Percentiles rank a stretch among this genome's conserved stretches.
phyloP scores from a whole-genome alignment of 495 filamentous ascomycete species.

The Viridothelium virens region DNA sequence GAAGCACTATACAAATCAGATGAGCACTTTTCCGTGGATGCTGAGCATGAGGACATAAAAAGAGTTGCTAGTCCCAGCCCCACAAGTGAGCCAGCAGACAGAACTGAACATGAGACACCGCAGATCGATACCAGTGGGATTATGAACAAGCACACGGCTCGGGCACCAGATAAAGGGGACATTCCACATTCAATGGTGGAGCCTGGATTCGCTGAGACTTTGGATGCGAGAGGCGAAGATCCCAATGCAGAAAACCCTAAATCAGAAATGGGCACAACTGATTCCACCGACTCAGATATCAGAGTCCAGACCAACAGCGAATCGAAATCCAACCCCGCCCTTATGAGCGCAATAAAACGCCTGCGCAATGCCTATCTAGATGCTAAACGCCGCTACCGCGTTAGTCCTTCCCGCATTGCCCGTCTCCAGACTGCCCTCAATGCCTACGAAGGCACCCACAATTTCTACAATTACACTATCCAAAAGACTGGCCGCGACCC shows the following conservation, averaged over 20 bases:
- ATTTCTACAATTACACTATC: constrained; percentile 95
- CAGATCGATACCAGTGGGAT: neutral
- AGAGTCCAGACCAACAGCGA: neutral
- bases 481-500: constrained; percentile 72
- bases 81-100: constrained; percentile 21
- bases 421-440: constrained; percentile 64
- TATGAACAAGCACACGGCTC: neutral
- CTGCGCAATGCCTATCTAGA: constrained; percentile 69
- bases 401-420: constrained; percentile 58
- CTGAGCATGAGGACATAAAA: neutral
- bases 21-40: constrained; percentile 2
- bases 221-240: constrained; percentile 7
- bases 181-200: constrained; percentile 11
- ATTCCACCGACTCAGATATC: neutral
- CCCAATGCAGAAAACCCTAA: neutral
- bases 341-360: constrained; percentile 59
- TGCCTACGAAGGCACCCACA: constrained; percentile 70
- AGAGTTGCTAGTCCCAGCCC: constrained; percentile 14
- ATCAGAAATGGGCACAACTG: neutral
- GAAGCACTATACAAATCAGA: constrained; percentile 34
- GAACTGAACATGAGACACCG: constrained; percentile 10
- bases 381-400: constrained; percentile 75
- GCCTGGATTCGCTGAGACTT: neutral
- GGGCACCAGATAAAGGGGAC: neutral
- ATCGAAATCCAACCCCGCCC: constrained; percentile 16